A percentile compares a stretch with the other conserved stretches of the same genome.
Evolutionary conservation across 371 early-diverging fungal species (phyloP).

Genomic region (Apophysomyces elegans): DNA sequence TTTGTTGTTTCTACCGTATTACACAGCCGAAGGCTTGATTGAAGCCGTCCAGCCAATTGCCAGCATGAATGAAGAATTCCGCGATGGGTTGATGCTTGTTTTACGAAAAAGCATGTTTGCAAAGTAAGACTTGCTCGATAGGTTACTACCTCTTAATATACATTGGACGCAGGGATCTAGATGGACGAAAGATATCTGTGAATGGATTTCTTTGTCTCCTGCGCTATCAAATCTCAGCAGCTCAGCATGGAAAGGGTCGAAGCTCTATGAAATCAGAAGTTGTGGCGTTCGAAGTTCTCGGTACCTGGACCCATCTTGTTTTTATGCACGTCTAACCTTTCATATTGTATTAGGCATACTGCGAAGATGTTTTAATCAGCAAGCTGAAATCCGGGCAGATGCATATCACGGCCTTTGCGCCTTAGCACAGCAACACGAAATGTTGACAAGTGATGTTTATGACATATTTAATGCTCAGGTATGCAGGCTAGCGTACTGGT

Average conservation of each 20-base stretch:
- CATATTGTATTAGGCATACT: constrained; percentile 44
- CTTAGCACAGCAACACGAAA: constrained; percentile 33
- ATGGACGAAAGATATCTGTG: constrained; percentile 62
- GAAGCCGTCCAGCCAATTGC: constrained; percentile 55
- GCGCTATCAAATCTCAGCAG: constrained; percentile 21
- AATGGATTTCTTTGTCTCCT: constrained; percentile 60
- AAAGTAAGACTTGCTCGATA: constrained; percentile 43
- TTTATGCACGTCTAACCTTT: background rate
- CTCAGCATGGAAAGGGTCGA: constrained; percentile 13
- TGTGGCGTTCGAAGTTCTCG: constrained; percentile 57
- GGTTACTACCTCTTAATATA: background rate
- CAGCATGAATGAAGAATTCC: constrained; percentile 50
- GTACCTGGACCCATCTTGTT: constrained; percentile 26
- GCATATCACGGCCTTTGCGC: constrained; percentile 58
- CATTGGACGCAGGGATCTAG: constrained; percentile 44
- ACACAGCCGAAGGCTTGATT: constrained; percentile 56
- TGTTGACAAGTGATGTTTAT: constrained; percentile 50
- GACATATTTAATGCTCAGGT: constrained; percentile 61
- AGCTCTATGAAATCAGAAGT: constrained; percentile 17
- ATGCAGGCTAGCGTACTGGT: constrained; percentile 1
- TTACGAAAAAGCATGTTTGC: constrained; percentile 66
- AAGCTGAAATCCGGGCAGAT: constrained; percentile 52
- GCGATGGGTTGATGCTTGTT: constrained; percentile 62
- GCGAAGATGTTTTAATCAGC: constrained; percentile 64
- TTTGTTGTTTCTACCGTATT: constrained; percentile 56